Evolutionary conservation across 2,329 filamentous ascomycete species (phyloP).

Genomic region (Colletotrichum sp.): DNA sequence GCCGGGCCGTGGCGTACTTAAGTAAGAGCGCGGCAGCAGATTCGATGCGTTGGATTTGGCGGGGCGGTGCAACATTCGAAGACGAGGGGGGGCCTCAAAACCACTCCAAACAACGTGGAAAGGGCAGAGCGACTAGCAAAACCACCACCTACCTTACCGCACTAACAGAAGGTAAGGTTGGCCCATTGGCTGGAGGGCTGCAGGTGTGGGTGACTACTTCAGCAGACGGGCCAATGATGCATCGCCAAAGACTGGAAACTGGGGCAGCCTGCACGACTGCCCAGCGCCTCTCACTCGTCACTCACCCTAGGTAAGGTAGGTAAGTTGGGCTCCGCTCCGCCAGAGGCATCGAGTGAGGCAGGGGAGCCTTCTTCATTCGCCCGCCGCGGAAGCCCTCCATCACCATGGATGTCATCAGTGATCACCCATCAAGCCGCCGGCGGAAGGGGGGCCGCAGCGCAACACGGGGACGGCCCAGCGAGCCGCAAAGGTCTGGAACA

Average conservation of each 20-base stretch:
- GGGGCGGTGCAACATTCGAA: conserved; percentile 11
- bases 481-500: background rate
- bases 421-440: background rate
- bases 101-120: background rate
- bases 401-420: background rate
- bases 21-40: background rate
- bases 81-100: conserved; percentile 20
- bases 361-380: conserved; percentile 4
- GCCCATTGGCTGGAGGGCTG: conserved; percentile 5
- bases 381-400: background rate
- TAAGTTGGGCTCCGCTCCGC: conserved; percentile 2
- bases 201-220: background rate
- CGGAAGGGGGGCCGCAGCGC: background rate
- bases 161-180: background rate
- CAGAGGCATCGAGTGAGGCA: background rate
- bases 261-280: conserved; percentile 21
- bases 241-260: background rate
- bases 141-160: background rate
- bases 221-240: conserved; percentile 4
- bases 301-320: background rate
- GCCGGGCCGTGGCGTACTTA: conserved; percentile 15
- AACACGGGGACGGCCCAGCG: background rate
- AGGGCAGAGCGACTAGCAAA: background rate
- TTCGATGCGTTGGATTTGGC: background rate
- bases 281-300: conserved; percentile 18